Percentiles rank a stretch among this genome's conserved stretches.
phyloP scores from a whole-genome alignment of 169 alveolate species.

The Eimeria necatrix region DNA sequence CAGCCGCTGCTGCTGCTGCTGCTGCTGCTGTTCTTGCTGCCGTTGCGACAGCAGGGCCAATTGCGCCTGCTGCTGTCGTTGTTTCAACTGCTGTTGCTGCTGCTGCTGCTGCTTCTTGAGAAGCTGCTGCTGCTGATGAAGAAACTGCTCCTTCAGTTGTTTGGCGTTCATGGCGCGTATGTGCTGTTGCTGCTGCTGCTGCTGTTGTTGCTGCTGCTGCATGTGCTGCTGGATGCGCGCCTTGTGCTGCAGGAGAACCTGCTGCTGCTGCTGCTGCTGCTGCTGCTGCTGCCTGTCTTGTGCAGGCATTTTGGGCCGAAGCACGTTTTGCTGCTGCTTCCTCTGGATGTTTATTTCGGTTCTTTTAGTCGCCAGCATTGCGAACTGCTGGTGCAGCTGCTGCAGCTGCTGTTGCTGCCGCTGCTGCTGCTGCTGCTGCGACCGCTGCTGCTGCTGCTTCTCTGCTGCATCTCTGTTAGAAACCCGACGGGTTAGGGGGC shows the following conservation, averaged over 20 bases:
- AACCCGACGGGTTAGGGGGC: neutral
- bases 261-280: neutral
- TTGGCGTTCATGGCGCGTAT: too few relatives aligned
- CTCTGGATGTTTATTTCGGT: neutral
- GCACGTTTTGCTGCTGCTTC: neutral
- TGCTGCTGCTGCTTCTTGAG: neutral
- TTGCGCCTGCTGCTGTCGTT: neutral
- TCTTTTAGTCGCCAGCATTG: neutral
- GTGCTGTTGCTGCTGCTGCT: neutral
- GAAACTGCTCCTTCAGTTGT: neutral
- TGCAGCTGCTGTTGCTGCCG: neutral
- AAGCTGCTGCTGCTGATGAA: neutral
- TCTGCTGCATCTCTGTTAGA: neutral
- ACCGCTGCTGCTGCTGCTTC: neutral
- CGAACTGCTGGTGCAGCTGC: neutral
- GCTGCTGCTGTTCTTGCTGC: neutral
- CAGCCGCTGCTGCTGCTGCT: neutral
- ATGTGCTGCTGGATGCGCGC: neutral
- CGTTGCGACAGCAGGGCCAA: neutral
- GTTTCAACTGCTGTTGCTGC: neutral
- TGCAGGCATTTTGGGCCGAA: neutral
- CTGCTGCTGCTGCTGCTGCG: neutral
- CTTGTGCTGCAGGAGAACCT: neutral
- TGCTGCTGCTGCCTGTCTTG: too few relatives aligned
- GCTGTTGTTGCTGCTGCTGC: constrained; percentile 35